Evolutionary conservation across 1,139 yeast species (phyloP).

Genomic region (Geotrichum candidum): DNA sequence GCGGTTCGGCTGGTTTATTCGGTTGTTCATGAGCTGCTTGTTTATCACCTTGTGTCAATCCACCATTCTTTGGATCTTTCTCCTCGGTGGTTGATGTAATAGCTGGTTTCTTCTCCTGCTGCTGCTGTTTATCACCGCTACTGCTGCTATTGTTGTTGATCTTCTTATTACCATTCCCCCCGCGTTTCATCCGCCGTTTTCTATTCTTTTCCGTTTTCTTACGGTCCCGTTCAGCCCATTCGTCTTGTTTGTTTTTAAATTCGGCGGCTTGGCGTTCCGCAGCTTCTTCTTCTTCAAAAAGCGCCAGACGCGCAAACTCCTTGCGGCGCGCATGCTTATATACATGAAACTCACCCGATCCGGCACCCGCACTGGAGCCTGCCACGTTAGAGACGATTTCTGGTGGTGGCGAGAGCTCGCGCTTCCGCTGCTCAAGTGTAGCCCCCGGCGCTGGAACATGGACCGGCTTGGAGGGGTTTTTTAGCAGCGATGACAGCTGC

Average conservation of each 20-base stretch:
- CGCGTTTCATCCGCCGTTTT: slow-evolving; percentile 26
- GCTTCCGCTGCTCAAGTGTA: slow-evolving; percentile 2
- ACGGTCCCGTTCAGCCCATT: slow-evolving; percentile 24
- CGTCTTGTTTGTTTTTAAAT: slow-evolving; percentile 25
- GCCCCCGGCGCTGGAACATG: slow-evolving; percentile 13
- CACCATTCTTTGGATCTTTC: not conserved
- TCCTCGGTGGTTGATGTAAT: not conserved
- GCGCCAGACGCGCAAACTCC: slow-evolving; percentile 29
- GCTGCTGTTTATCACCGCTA: not conserved
- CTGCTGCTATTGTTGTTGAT: not conserved
- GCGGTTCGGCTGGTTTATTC: not conserved
- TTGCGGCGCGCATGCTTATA: slow-evolving; percentile 34
- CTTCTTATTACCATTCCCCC: slow-evolving; percentile 12
- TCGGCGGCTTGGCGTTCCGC: slow-evolving; percentile 24
- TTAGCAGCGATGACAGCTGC: slow-evolving; percentile 23
- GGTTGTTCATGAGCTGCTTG: not conserved
- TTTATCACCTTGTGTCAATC: not conserved
- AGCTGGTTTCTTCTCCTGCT: not conserved
- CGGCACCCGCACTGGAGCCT: slow-evolving; percentile 38
- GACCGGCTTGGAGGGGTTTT: slow-evolving; percentile 23
- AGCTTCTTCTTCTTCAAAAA: slow-evolving; percentile 27
- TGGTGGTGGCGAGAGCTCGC: slow-evolving; percentile 23
- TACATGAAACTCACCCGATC: slow-evolving; percentile 38
- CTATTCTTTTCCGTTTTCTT: slow-evolving; percentile 32
- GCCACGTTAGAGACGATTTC: slow-evolving; percentile 25